Conservation (phyloP, 202 grass and related monocot genomes). For the Digitaria exilis region DNA sequence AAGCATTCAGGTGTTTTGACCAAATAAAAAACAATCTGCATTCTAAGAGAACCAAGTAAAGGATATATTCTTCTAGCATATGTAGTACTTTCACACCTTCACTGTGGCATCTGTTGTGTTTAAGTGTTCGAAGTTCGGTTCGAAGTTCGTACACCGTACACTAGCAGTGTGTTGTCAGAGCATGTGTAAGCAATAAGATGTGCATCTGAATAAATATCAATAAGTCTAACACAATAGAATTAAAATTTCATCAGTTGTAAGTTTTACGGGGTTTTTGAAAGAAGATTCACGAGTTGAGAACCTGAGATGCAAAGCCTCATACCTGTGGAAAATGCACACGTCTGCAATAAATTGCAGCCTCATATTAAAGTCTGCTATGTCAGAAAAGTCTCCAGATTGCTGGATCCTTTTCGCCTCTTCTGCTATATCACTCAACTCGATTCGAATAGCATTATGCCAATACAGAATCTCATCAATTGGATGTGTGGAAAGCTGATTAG, state of each 20-base stretch:
- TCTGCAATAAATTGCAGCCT: constrained; percentile 91
- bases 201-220: neutral
- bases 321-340: constrained; percentile 97
- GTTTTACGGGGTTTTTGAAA: constrained; percentile 19
- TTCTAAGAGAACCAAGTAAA: constrained; percentile 16
- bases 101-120: neutral
- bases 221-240: neutral
- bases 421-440: constrained; percentile 76
- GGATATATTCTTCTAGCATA: constrained; percentile 16
- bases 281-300: constrained; percentile 35
- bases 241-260: neutral
- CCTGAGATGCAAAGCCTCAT: constrained; percentile 33
- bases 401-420: constrained; percentile 78
- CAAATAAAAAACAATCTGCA: neutral
- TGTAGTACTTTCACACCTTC: neutral
- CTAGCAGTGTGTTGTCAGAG: neutral
- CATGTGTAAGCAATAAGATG: neutral
- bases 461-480: constrained; percentile 97
- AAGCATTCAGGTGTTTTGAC: constrained; percentile 6
- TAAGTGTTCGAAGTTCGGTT: too few species aligned
- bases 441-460: constrained; percentile 89
- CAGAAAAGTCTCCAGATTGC: constrained; percentile 70
- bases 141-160: too few species aligned
- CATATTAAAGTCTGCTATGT: constrained; percentile 64
- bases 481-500: constrained; percentile 40